Percentiles rank a stretch among this genome's conserved stretches.
phyloP scores from a whole-genome alignment of 2,329 filamentous ascomycete genomes.

The Alternaria gansuensis region DNA sequence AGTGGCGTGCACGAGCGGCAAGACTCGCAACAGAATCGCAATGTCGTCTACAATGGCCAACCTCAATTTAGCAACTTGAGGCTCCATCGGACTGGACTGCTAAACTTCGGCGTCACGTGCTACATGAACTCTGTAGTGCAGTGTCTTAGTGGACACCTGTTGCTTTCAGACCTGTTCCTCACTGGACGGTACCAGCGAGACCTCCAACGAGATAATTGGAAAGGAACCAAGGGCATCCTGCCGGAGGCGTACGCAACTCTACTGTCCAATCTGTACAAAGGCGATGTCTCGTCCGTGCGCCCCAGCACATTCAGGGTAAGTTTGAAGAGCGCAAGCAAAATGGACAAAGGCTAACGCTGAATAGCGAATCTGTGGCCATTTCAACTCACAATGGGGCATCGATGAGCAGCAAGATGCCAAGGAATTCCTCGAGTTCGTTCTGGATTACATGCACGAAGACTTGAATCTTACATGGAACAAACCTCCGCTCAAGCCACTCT shows the following conservation, averaged over 20 bases:
- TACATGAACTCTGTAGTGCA: slow-evolving; percentile 95
- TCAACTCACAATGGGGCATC: slow-evolving; percentile 75
- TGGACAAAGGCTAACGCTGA: slow-evolving; percentile 27
- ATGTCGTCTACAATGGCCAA: slow-evolving; percentile 57
- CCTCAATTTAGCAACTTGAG: slow-evolving; percentile 56
- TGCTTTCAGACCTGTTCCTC: slow-evolving; percentile 70
- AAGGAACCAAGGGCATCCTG: slow-evolving; percentile 70
- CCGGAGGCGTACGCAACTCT: slow-evolving; percentile 69
- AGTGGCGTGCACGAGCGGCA: slow-evolving; percentile 76
- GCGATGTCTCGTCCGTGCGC: slow-evolving; percentile 59
- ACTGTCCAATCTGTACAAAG: slow-evolving; percentile 69
- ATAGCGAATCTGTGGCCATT: slow-evolving; percentile 67
- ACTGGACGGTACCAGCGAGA: slow-evolving; percentile 67
- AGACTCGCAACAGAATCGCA: slow-evolving; percentile 42
- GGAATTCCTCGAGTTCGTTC: slow-evolving; percentile 85
- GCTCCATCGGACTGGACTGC: slow-evolving; percentile 74
- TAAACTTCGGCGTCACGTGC: slow-evolving; percentile 84
- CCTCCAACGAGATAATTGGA: slow-evolving; percentile 70
- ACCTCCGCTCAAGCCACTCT: slow-evolving; percentile 66
- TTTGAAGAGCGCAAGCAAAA: not conserved
- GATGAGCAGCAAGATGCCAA: slow-evolving; percentile 86
- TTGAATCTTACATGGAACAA: slow-evolving; percentile 74
- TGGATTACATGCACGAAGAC: slow-evolving; percentile 85
- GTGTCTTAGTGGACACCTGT: slow-evolving; percentile 76
- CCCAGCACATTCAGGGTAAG: slow-evolving; percentile 58